phyloP scores from a whole-genome alignment of 106 monocot genomes.

The Ottelia alismoides region DNA sequence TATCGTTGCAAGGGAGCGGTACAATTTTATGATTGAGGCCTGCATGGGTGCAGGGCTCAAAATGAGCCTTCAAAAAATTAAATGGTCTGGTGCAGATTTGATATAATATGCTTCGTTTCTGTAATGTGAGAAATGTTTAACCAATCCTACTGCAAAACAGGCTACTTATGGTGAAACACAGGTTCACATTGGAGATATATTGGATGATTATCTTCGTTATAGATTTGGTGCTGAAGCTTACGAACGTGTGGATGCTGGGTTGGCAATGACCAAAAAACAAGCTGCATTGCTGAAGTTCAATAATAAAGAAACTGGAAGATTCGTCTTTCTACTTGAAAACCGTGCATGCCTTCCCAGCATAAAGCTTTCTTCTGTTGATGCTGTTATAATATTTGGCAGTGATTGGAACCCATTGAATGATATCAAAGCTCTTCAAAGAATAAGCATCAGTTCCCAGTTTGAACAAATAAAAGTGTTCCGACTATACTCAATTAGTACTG shows the following conservation, averaged over 20 bases:
- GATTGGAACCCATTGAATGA: conserved; percentile 96
- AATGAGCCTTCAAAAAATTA: no score
- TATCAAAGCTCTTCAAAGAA: conserved; percentile 56
- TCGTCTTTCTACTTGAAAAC: conserved; percentile 83
- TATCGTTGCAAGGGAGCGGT: no score
- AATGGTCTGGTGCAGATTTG: no score
- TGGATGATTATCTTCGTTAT: conserved; percentile 90
- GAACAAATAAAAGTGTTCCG: conserved; percentile 55
- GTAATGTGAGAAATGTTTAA: no score
- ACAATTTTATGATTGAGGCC: no score
- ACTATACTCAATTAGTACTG: conserved; percentile 59
- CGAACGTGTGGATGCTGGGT: conserved; percentile 71
- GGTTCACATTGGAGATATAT: conserved; percentile 63
- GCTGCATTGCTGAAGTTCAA: conserved; percentile 64
- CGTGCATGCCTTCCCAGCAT: conserved; percentile 76
- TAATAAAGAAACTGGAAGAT: conserved; percentile 59
- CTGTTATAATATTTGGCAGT: conserved; percentile 70
- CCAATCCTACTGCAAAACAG: conserved; percentile 17
- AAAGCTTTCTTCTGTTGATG: conserved; percentile 79
- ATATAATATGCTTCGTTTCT: no score
- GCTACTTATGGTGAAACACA: conserved; percentile 44
- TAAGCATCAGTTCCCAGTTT: conserved; percentile 47
- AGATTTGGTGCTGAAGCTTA: conserved; percentile 82
- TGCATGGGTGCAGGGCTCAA: no score
- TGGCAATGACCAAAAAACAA: conserved; percentile 45